Evolutionary conservation across 257 asterid genomes (phyloP), one percentile per base, ranked within the genome.

Genomic region (Cynanchum wilfordii): DNA sequence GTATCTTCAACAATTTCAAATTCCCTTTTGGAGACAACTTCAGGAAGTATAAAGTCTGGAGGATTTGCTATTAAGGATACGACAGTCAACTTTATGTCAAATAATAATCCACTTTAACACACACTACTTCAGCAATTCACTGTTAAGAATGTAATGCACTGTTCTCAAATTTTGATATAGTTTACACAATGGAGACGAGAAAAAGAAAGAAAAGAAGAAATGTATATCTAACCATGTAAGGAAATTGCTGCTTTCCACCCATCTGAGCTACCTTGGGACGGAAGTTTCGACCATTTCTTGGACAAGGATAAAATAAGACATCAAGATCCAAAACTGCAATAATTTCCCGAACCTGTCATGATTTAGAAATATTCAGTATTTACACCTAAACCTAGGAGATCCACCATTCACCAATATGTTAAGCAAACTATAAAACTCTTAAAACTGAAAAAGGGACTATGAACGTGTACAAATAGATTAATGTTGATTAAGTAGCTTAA

Each of bases 231-330:
- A 93, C 97, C 97, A 91, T 94, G 87, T 91, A 94, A 7, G 97
- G 97, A 80, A 87, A 89, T 78, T 80, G 96, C 69, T 75, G 81
- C 64, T 91, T 89, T 75, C 98, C 98, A 80, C 97, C 98, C 91
- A 91, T 79, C 85, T 89, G 86, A 69, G 68, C 80, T 66, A 85
- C 97, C 81, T 81, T 86, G 77, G 96, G 92, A 65, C 98, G 95
- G 54, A 89, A 94, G 68, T 86, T 91, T 44, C 95, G 99, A 76
- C 97, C 96, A 74, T 89, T 91, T 85, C 84, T 84, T 56, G 99
- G 99, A 76, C 99, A 94, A 51, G 99, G 99, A 82, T 94, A 91
- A 72, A 76, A 94, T 77, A 94, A 79, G 57, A 94, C 90, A 42
- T 94, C 97, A 82, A 94, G 97, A 80, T 94, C 98, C 86, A 94